phyloP scores from a whole-genome alignment of 768 basidiomycete species.

The Suillus sp. region DNA sequence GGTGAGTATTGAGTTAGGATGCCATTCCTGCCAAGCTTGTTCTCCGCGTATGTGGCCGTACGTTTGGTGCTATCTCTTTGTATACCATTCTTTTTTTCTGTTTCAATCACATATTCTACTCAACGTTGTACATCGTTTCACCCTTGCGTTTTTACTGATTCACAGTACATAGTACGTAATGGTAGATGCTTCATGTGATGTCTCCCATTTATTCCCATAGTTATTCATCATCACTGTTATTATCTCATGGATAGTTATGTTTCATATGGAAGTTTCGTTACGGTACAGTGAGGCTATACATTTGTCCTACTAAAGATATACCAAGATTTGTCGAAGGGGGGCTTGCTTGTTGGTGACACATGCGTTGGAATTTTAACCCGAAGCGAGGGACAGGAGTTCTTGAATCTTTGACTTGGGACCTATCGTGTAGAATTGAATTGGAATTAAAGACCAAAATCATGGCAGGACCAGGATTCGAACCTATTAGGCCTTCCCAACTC shows the following conservation, averaged over 20 bases:
- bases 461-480: no score
- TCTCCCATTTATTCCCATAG: slow-evolving; percentile 10
- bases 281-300: background rate
- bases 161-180: slow-evolving; percentile 23
- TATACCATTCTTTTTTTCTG: slow-evolving; percentile 33
- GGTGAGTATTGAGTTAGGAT: background rate
- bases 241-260: slow-evolving; percentile 4
- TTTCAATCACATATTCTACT: slow-evolving; percentile 10
- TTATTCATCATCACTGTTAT: slow-evolving; percentile 11
- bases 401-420: no score
- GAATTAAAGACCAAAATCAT: no score
- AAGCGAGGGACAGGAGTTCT: no score
- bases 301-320: background rate
- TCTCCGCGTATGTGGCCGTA: slow-evolving; percentile 11
- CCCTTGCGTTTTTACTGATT: slow-evolving; percentile 18
- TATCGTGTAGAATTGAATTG: no score
- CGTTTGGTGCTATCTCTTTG: slow-evolving; percentile 15
- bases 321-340: background rate
- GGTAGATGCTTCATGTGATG: slow-evolving; percentile 22
- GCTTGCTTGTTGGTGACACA: background rate
- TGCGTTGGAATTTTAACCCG: no score
- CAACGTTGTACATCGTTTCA: slow-evolving; percentile 17
- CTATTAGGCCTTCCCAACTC: no score
- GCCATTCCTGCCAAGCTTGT: background rate
- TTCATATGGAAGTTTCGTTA: background rate